Percentiles rank a stretch among this genome's conserved stretches.
Evolutionary conservation across 2,329 filamentous ascomycete species (phyloP).

Genomic region (Calonectria ilicicola): DNA sequence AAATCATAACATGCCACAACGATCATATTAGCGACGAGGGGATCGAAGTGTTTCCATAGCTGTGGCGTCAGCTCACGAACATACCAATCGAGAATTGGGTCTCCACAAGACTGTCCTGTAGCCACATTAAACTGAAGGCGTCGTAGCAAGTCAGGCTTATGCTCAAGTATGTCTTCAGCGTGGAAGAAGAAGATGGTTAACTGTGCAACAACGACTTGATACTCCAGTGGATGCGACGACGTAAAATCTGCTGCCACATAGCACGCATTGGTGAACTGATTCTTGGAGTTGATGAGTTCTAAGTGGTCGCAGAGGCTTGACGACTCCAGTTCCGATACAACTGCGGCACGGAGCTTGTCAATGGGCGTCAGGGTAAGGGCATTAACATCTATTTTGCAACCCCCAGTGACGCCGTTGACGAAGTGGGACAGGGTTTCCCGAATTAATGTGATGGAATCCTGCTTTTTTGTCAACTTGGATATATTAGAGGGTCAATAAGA

Average conservation of each 20-base stretch:
- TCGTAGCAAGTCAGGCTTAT: background rate
- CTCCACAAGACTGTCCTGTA: background rate
- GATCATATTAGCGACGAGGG: background rate
- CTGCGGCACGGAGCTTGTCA: background rate
- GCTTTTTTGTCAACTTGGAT: too few relatives aligned
- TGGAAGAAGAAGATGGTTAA: background rate
- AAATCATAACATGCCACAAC: background rate
- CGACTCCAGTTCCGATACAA: background rate
- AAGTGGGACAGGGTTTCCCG: background rate
- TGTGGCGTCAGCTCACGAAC: background rate
- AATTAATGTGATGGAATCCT: background rate
- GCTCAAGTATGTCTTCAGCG: background rate
- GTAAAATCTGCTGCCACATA: conserved; percentile 22
- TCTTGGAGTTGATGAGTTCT: conserved; percentile 20
- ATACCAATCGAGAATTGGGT: background rate
- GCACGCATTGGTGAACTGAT: conserved; percentile 23
- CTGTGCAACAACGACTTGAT: background rate
- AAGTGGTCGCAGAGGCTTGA: conserved; percentile 18
- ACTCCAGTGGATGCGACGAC: background rate
- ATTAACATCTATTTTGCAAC: background rate
- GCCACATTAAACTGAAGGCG: background rate
- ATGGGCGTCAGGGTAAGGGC: background rate
- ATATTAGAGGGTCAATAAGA: too few relatives aligned
- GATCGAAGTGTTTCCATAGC: background rate
- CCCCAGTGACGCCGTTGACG: background rate